Conservation (phyloP, 1,284 basidiomycete genomes). For the Pseudozyma sp. region DNA sequence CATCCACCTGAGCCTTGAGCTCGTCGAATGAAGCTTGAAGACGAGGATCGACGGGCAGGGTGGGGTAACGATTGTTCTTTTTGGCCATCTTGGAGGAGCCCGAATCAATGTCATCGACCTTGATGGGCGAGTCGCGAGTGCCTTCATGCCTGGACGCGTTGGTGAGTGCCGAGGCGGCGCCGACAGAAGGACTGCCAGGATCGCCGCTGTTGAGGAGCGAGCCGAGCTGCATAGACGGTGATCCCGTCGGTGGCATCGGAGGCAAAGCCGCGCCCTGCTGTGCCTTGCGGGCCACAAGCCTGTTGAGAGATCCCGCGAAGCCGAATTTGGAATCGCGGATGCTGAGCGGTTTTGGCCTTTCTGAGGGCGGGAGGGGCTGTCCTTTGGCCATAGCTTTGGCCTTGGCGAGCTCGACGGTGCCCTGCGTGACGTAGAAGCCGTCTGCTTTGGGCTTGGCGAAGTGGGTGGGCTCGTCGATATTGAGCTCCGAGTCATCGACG, state of each 20-base stretch:
- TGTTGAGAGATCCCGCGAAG: slow-evolving; percentile 57
- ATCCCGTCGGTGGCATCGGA: slow-evolving; percentile 23
- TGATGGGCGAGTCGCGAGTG: slow-evolving; percentile 74
- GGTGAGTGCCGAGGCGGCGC: slow-evolving; percentile 30
- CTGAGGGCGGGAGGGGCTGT: slow-evolving; percentile 18
- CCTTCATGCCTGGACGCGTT: slow-evolving; percentile 69
- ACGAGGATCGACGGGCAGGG: slow-evolving; percentile 74
- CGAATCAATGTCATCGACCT: slow-evolving; percentile 71
- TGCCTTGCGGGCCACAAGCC: slow-evolving; percentile 56
- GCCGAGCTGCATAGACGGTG: slow-evolving; percentile 44
- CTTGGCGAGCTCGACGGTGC: slow-evolving; percentile 64
- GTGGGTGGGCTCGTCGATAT: slow-evolving; percentile 87
- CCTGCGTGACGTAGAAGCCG: slow-evolving; percentile 83
- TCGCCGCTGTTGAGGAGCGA: slow-evolving; percentile 46
- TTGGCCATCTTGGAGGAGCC: slow-evolving; percentile 70
- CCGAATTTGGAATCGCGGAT: slow-evolving; percentile 49
- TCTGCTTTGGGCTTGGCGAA: slow-evolving; percentile 93
- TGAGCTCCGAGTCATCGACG: slow-evolving; percentile 95
- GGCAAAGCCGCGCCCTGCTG: slow-evolving; percentile 32
- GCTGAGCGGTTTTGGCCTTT: slow-evolving; percentile 36
- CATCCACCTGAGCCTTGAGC: slow-evolving; percentile 75
- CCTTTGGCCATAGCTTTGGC: slow-evolving; percentile 36
- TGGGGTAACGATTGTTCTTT: slow-evolving; percentile 53
- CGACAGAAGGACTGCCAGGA: slow-evolving; percentile 22
- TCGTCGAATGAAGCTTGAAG: slow-evolving; percentile 76